Evolutionary conservation across 2,329 filamentous ascomycete species (phyloP), one percentile per base, ranked within the genome.

Genomic region (Sporothrix globosa): DNA sequence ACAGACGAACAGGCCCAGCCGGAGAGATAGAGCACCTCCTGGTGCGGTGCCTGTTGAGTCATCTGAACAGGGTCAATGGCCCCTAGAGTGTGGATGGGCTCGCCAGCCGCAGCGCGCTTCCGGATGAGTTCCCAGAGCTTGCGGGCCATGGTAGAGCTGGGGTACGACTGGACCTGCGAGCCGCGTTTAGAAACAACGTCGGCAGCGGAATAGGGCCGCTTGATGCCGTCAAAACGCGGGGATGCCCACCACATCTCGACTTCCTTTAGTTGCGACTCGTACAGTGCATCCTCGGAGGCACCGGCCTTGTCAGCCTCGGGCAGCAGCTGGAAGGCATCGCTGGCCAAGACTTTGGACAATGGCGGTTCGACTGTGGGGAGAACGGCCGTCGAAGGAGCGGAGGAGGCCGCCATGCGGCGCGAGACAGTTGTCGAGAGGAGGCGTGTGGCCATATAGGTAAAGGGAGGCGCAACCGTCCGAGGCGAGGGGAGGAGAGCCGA

Each of bases 31-130:
- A 99, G 86, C 21, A 97, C 92, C 80, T 99, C 95, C 79, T 98
- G 96, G 82, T 98, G 92, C 6, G 92, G 88, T 19, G 96, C 96
- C 83, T 98, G 96, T 80, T 99, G 96, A 65, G 96, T 97, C 96
- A 99, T 98, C 82, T 99, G 96, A 13, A 98, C 90, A n/a, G 96
- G 96, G 78, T 99, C 96, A 81, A 99, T 96, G 72, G 94, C 96
- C 75, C 96, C 96, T 41, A 70, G 94, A 19, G 96, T 98, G 80
- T 98, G 95, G 72, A 98, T 92, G 24, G 96, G 96, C 79, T 97
- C 87, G 73, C 93, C 93, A 76, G 91, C 88, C 52, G 90, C 87
- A 60, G 88, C 87, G 74, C 92, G 87, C 81, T 96, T 90, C 74
- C 91, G 90, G 69, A 99, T 84, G 75, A 98, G 81, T 79, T 96